Base-by-base conservation (phyloP, 257 asterid genomes). In the Solanum gandarillasii region DNA sequence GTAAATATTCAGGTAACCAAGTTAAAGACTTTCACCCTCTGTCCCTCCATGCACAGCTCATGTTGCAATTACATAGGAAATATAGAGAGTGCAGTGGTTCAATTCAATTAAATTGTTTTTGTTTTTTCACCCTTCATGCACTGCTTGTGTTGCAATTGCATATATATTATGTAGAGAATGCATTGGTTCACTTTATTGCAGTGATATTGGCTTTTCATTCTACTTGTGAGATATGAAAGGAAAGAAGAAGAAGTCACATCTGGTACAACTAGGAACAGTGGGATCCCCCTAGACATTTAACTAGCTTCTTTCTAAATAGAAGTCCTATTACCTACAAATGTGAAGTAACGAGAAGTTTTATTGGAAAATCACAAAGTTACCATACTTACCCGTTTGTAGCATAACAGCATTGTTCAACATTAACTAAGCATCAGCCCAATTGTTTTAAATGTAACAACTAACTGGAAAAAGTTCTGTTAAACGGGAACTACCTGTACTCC, bases 401-500 rank as follows among this genome's bases (percentile, higher is more conserved):
- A 29, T 81, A 82, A 82, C 86, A 48, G 31, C 43, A 48, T 18
- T 81, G 39, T 29, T 48, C 68, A 82, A 29, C 86, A 82, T 82
- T 46, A 29, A 48, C 71, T 5, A 31, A 18, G 21, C 70, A 48
- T 82, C 41, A 81, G 25, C 31, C 5, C 71, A 3, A 31, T 5
- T 43, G 67, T 31, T 31, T 12, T 9, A 48, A 48, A 5, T 82
- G 29, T 48, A 81, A 48, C 68, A 46, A 81, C 85, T 46, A 65
- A 48, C 70, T 48, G 31, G 86, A 48, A 48, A 29, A 48, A 10
- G 86, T 82, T 79, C 31, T 81, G 85, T 46, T 46, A 48, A 82
- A 82, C 43, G 32, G 12, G 87, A 90, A 76, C 83, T 93, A 97
- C 99, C 98, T 97, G 98, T 86, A 97, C 96, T 86, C 98, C 98